Percentiles rank a stretch among this genome's conserved stretches.
phyloP scores from a whole-genome alignment of 768 basidiomycete genomes.

The Porphyrellus cyaneotinctus region DNA sequence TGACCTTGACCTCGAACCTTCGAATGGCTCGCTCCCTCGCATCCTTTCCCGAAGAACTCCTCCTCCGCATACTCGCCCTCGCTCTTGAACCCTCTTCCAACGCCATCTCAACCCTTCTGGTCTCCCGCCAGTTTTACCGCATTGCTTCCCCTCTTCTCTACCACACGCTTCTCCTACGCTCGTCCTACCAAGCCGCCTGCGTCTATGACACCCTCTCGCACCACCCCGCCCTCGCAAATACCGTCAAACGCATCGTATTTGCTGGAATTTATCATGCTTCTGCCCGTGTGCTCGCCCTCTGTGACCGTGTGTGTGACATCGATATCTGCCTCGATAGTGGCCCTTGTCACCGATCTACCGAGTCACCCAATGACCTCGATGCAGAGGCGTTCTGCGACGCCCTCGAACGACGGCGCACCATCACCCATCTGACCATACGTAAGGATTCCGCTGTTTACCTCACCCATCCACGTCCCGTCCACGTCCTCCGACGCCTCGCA shows the following conservation, averaged over 20 bases:
- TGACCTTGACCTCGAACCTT: neutral
- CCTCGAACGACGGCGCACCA: slow-evolving; percentile 33
- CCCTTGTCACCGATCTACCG: neutral
- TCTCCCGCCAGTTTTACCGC: slow-evolving; percentile 49
- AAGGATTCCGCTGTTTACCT: slow-evolving; percentile 52
- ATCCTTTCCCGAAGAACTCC: slow-evolving; percentile 41
- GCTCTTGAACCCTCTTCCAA: slow-evolving; percentile 27
- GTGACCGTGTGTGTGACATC: slow-evolving; percentile 36
- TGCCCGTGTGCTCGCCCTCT: slow-evolving; percentile 35
- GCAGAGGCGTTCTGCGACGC: slow-evolving; percentile 39
- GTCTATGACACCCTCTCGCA: slow-evolving; percentile 37
- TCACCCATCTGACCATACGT: slow-evolving; percentile 49
- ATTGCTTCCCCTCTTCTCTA: slow-evolving; percentile 59
- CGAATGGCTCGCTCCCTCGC: slow-evolving; percentile 21
- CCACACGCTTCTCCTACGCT: slow-evolving; percentile 44
- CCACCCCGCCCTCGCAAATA: slow-evolving; percentile 36
- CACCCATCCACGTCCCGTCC: slow-evolving; percentile 44
- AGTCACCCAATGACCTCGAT: slow-evolving; percentile 5
- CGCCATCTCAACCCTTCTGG: slow-evolving; percentile 44
- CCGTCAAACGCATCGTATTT: slow-evolving; percentile 42
- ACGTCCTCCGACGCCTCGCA: slow-evolving; percentile 45
- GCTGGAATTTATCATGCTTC: slow-evolving; percentile 39
- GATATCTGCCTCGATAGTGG: slow-evolving; percentile 34
- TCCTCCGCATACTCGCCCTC: slow-evolving; percentile 43
- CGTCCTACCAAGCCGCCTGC: slow-evolving; percentile 35